Base-by-base conservation (phyloP, 805 yeast genomes). In the Wickerhamiella brachini region DNA sequence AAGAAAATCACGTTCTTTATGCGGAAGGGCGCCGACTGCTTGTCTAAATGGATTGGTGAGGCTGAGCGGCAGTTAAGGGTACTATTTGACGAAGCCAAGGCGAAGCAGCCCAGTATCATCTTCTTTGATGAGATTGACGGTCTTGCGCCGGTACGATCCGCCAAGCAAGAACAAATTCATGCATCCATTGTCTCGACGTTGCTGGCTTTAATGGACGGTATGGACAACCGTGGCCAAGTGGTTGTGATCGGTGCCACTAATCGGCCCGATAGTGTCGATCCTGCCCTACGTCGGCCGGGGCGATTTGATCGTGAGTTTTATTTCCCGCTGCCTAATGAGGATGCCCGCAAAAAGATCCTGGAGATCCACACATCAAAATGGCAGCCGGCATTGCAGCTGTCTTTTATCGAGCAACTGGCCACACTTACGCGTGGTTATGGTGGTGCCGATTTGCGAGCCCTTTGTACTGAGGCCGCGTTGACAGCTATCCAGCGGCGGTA, bases 101-200 rank as follows among this genome's bases (percentile, higher is more conserved):
- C 85, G 56, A 89, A 88, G 59, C 98, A 93, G 67, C 98, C 98
- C 2, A 79, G 95, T 7, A 90, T 93, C 51, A 93, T 93, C 15
- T 93, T 93, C 66, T 93, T 93, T 63, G 98, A 93, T 70, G 98
- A 93, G 71, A 90, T 93, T 54, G 98, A 93, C 68, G 98, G 98
- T 12, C 71, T 93, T 57, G 98, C 99, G 0, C 99, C 99, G 0
- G 98, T 93, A 2, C 77, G 99, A 65, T 85, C 95, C 0, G 85
- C 97, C 0, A 90, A 90, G 57, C 99, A 93, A 67, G 99, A 93
- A 65, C 99, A 93, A 67, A 93, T 93, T 53, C 98, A 93, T 67
- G 96, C 98, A 3, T 84, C 95, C 55, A 93, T 93, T 53, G 98
- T 93, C 2, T 88, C 97, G 5, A 93, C 98, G 0, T 70, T 93